Evolutionary conservation across 1,139 yeast species (phyloP), one percentile per base, ranked within the genome.

Genomic region (Geotrichum reessii): DNA sequence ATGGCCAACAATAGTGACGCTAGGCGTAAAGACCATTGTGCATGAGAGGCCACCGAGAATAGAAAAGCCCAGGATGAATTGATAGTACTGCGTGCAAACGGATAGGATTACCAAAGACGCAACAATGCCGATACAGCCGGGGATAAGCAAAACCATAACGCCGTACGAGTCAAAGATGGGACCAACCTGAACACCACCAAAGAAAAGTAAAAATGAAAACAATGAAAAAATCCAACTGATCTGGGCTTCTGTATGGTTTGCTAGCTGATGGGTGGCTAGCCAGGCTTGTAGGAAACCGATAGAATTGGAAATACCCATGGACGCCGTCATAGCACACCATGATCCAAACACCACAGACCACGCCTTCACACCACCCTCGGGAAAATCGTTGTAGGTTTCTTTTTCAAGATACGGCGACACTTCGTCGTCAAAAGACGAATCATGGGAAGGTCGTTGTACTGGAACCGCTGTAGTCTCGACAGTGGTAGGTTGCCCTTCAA

Each of bases 171-270:
- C 93, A 66, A 86, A 86, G 2, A 72, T 55, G 1, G 84, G 84
- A 0, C 91, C 92, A 33, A 82, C 80, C 50, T 82, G 72, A 9
- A 84, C 80, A 0, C 85, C 83, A 19, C 84, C 80, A 56, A 82
- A 76, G 66, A 82, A 82, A 66, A 83, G 75, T 25, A 84, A 74
- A 60, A 84, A 83, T 56, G 78, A 70, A 67, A 79, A 83, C 5
- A 84, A 70, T 3, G 86, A 79, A 67, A 84, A 85, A 42, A 85
- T 79, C 90, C 90, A 85, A 3, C 86, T 82, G 1, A 82, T 75
- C 24, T 78, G 71, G 1, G 82, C 72, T 8, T 79, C 74, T 7
- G 79, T 69, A 12, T 73, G 68, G 50, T 74, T 67, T 3, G 69
- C 68, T 55, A 85, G 73, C 65, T 83, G 86, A 65, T 84, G 53